Percentiles rank a stretch among this genome's conserved stretches.
Evolutionary conservation across 148 eudicot species (phyloP).

Genomic region (Nepenthes gracilis): DNA sequence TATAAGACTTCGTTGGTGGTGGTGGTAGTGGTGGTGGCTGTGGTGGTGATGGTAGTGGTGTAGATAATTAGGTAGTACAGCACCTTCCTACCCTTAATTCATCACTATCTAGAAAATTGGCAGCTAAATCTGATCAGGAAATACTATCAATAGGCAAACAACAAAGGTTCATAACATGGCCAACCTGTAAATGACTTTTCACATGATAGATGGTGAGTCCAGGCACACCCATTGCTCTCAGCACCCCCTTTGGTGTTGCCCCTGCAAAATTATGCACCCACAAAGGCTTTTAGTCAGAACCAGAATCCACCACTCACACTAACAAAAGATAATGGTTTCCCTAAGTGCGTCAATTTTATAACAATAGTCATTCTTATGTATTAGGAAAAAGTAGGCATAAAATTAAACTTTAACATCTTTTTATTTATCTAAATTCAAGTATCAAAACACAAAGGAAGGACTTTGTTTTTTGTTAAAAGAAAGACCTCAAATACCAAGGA

Average conservation of each 20-base stretch:
- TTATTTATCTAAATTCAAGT: too few relatives aligned
- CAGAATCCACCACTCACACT: not conserved
- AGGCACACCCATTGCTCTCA: slow-evolving; percentile 71
- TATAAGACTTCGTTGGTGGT: too few relatives aligned
- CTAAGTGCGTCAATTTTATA: not conserved
- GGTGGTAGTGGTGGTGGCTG: too few relatives aligned
- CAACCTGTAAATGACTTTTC: slow-evolving; percentile 80
- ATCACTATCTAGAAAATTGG: too few relatives aligned
- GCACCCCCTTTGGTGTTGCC: slow-evolving; percentile 76
- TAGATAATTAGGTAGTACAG: too few relatives aligned
- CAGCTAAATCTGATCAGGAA: not conserved
- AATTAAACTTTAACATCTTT: too few relatives aligned
- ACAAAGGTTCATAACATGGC: not conserved
- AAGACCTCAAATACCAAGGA: too few relatives aligned
- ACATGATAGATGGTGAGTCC: slow-evolving; percentile 75
- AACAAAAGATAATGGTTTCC: not conserved
- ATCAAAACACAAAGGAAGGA: too few relatives aligned
- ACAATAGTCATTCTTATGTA: not conserved
- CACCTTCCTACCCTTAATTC: too few relatives aligned
- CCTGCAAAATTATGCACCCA: slow-evolving; percentile 22
- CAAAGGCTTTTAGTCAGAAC: not conserved
- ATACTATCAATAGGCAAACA: not conserved
- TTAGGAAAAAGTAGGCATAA: not conserved
- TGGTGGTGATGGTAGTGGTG: too few relatives aligned
- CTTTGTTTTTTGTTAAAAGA: too few relatives aligned